Evolutionary conservation across 2,329 filamentous ascomycete species (phyloP), one percentile per base, ranked within the genome.

Genomic region (Sarocladiaceae sp.): DNA sequence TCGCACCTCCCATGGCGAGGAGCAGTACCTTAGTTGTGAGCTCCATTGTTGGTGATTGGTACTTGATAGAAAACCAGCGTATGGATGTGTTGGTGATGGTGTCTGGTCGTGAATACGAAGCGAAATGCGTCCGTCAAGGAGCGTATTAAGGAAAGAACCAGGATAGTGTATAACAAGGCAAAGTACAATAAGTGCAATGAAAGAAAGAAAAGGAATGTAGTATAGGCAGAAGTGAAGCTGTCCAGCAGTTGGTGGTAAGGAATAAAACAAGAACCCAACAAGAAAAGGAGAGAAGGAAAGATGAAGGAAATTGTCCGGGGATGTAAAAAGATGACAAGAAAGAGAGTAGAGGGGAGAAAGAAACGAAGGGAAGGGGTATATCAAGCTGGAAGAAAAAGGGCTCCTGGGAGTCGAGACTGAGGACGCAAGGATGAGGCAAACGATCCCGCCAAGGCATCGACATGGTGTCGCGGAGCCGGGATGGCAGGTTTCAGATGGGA

Each of bases 401-500:
- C n/a, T n/a, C n/a, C n/a, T n/a, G n/a, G n/a, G n/a, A n/a, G n/a
- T n/a, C n/a, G n/a, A n/a, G n/a, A n/a, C n/a, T n/a, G 33, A 35
- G 9, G 18, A 35, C 15, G 33, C 33, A 19, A 21, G 26, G 12
- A 39, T 41, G 26, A n/a, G 26, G 37, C 37, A 41, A 41, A 41
- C 37, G 29, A 41, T 16, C 4, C 9, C 11, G 37, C 37, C 37
- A 41, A 41, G 37, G 37, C 23, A 41, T 41, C 37, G 34, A n/a
- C n/a, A n/a, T n/a, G n/a, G n/a, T 41, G 37, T 41, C 29, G 37
- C 37, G 37, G n/a, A n/a, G n/a, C n/a, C n/a, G n/a, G n/a, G n/a
- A n/a, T n/a, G n/a, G n/a, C n/a, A n/a, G n/a, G 37, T 41, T 41
- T 41, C 37, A 24, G 37, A 41, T 41, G 19, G 19, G 37, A 41